Percentiles rank a stretch among this genome's conserved stretches.
Evolutionary conservation across 2,329 filamentous ascomycete species (phyloP).

Genomic region (Aspergillus amoenus): DNA sequence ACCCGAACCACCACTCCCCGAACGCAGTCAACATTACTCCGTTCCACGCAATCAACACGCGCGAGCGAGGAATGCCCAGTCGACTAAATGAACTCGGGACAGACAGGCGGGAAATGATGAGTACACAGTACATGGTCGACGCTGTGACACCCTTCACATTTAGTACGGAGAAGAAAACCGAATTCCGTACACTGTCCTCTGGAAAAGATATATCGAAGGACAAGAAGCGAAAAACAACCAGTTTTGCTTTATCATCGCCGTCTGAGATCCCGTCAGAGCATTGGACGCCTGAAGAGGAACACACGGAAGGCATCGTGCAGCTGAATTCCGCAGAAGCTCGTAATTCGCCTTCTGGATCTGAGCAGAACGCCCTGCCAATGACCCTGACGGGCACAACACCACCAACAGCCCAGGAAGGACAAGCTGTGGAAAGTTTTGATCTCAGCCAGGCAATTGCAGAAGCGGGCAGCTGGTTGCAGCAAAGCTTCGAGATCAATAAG

Average conservation of each 20-base stretch:
- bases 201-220: slow-evolving; percentile 5
- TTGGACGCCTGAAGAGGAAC: slow-evolving; percentile 3
- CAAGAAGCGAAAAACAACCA: slow-evolving; percentile 23
- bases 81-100: slow-evolving; percentile 9
- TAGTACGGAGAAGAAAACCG: slow-evolving; percentile 33
- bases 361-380: slow-evolving; percentile 28
- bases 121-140: slow-evolving; percentile 44
- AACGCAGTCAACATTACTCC: slow-evolving; percentile 29
- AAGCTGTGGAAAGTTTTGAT: slow-evolving; percentile 41
- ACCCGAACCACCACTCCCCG: slow-evolving; percentile 13
- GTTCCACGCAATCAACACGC: slow-evolving; percentile 25
- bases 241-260: slow-evolving; percentile 15
- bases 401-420: slow-evolving; percentile 35
- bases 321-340: slow-evolving; percentile 3
- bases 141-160: slow-evolving; percentile 41
- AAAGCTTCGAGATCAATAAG: slow-evolving; percentile 44
- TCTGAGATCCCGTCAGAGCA: background rate
- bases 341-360: slow-evolving; percentile 15
- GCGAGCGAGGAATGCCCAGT: slow-evolving; percentile 7
- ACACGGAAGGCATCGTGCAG: slow-evolving; percentile 9
- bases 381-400: slow-evolving; percentile 34
- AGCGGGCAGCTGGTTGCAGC: slow-evolving; percentile 45
- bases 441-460: slow-evolving; percentile 47
- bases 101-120: slow-evolving; percentile 28
- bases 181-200: slow-evolving; percentile 3